Conservation (phyloP, 768 basidiomycete species). For the Termitomyces sp. region DNA sequence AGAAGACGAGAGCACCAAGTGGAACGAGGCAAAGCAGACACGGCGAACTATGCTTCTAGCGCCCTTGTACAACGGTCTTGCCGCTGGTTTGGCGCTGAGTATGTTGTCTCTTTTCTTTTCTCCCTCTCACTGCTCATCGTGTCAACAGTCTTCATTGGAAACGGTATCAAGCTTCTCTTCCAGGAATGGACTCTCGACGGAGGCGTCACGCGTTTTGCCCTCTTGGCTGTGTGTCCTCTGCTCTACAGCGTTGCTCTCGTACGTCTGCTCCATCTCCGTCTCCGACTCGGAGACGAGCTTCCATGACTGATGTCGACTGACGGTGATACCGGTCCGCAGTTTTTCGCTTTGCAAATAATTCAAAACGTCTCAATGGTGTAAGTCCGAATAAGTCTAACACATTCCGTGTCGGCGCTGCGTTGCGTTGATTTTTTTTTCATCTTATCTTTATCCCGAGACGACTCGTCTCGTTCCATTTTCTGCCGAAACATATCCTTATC, state of each 20-base stretch:
- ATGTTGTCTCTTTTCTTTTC: conserved; percentile 36
- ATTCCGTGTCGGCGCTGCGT: no score
- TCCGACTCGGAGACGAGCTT: conserved; percentile 10
- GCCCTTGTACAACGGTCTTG: conserved; percentile 64
- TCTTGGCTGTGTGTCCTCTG: conserved; percentile 59
- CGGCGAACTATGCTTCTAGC: conserved; percentile 48
- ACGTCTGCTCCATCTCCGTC: conserved; percentile 16
- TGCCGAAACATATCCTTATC: neutral
- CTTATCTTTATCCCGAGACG: neutral
- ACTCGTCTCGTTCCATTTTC: neutral
- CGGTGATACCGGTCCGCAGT: conserved; percentile 41
- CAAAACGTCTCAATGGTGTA: conserved; percentile 68
- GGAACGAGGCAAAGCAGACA: conserved; percentile 17
- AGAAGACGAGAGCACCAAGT: conserved; percentile 2
- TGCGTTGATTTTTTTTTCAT: no score
- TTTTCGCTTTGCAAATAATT: conserved; percentile 74
- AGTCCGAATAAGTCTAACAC: no score
- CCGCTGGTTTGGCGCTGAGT: conserved; percentile 57
- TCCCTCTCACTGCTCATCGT: conserved; percentile 28
- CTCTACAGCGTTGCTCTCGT: conserved; percentile 74
- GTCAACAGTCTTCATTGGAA: conserved; percentile 59
- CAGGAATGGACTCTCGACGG: conserved; percentile 69
- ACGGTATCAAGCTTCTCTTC: conserved; percentile 60
- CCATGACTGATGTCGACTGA: neutral
- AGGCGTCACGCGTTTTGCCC: conserved; percentile 56